Evolutionary conservation across 768 basidiomycete genomes (phyloP).

Genomic region (Mycena pura): DNA sequence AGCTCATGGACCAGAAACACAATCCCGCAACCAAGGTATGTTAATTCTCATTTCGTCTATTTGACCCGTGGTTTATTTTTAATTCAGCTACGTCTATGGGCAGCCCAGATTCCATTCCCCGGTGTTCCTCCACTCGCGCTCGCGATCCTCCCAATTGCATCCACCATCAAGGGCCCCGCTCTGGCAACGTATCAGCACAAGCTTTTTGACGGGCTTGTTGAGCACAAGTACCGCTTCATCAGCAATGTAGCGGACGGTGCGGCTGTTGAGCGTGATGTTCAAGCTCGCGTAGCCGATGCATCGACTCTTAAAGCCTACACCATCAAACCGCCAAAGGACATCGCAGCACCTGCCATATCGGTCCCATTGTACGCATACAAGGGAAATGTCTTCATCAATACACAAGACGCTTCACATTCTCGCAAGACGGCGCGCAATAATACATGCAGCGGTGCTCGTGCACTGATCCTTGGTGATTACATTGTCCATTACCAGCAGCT

Average conservation of each 20-base stretch:
- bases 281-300: background rate
- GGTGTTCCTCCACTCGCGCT: background rate
- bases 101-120: background rate
- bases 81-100: background rate
- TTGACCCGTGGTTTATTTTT: background rate
- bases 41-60: background rate
- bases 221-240: background rate
- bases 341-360: background rate
- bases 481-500: conserved; percentile 2
- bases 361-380: background rate
- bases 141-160: background rate
- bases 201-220: background rate
- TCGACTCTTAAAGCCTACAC: background rate
- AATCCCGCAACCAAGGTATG: background rate
- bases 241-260: background rate
- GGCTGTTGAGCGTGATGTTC: background rate
- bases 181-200: background rate
- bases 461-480: conserved; percentile 4
- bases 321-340: background rate
- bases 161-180: background rate
- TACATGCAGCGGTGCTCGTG: background rate
- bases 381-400: conserved; percentile 3
- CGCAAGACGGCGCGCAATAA: conserved; percentile 15
- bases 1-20: background rate
- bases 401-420: conserved; percentile 6